Base-by-base conservation (phyloP, 768 basidiomycete species). In the Hypholoma sublateritium region DNA sequence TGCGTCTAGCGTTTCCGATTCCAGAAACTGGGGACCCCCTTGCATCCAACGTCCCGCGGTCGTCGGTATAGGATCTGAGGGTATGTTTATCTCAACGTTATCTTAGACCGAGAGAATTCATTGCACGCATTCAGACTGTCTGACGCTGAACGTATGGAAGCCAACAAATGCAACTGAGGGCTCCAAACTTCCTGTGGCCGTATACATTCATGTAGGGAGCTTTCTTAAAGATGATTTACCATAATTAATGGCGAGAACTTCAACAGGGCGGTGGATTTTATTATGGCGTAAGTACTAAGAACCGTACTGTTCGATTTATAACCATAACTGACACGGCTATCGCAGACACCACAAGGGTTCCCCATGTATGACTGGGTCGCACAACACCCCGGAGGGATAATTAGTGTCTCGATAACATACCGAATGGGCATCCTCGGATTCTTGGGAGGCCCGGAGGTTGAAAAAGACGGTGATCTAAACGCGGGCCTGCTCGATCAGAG, bases 81-180 rank as follows among this genome's bases (percentile, higher is more conserved):
- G 77, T 74, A 47, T 17, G 65, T 60, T 11, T 16, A 11, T 34
- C 25, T 28, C 1, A 22, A 41, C 48, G 1, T 21, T n/a, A 8
- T 34, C 25, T 21, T 17, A 25, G 6, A 22, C 4, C 14, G 35
- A 46, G 17, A 37, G 3, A 7, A 43, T 17, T 39, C 12, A 2
- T 24, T 36, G 77, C 77, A 21, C 80, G 12, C 24, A 5, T 53
- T 17, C 83, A 66, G 83, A 85, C 58, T 86, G 82, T 62, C 68
- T 86, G 50, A 83, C 82, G 21, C 66, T 85, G 48, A 84, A 85
- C 63, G 67, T 87, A 4, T 81, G 81, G 58, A 72, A 80, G 22
- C 84, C 85, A 0, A 72, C 77, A 1, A 74, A 75, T 19, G 59
- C 67, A 12, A 51, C 46, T 6, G 9, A 56, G 5, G 55, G 56